These are phyloP conservation scores for Prinsepia uniflora DNA, from an alignment of 306 rosid genomes.

Conservation along the genomic window DNA sequence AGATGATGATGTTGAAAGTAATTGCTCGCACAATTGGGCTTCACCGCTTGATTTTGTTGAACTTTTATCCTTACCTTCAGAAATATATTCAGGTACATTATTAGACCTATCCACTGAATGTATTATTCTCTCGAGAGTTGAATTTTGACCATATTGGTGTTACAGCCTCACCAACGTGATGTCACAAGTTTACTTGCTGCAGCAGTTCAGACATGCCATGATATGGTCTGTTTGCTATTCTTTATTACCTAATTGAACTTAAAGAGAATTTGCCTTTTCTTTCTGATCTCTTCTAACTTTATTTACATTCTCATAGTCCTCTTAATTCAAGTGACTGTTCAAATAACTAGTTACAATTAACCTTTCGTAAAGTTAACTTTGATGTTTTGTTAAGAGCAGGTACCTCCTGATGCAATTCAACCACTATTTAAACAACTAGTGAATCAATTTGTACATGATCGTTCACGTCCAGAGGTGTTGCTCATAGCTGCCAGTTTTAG, in stretches of 20 bases:
- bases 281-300: not conserved
- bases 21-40: conserved; percentile 81
- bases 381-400: conserved; percentile 34
- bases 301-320: not conserved
- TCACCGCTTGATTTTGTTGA: conserved; percentile 63
- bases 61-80: conserved; percentile 63
- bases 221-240: conserved; percentile 50
- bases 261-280: conserved; percentile 1
- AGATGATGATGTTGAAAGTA: conserved; percentile 89
- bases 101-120: conserved; percentile 20
- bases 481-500: conserved; percentile 16
- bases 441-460: conserved; percentile 81
- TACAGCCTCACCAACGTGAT: conserved; percentile 83
- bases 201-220: conserved; percentile 91
- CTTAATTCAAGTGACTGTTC: conserved; percentile 30
- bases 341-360: conserved; percentile 50
- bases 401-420: conserved; percentile 88
- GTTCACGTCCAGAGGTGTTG: conserved; percentile 84
- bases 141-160: conserved; percentile 24
- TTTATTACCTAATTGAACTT: conserved; percentile 13
- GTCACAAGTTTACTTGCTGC: conserved; percentile 80
- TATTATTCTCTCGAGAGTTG: conserved; percentile 17
- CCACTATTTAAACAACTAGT: conserved; percentile 82
- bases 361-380: not conserved
- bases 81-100: conserved; percentile 67